A percentile compares a stretch with the other conserved stretches of the same genome.
Evolutionary conservation across 2,329 filamentous ascomycete genomes (phyloP).

Genomic region (Grosmannia penicillata): DNA sequence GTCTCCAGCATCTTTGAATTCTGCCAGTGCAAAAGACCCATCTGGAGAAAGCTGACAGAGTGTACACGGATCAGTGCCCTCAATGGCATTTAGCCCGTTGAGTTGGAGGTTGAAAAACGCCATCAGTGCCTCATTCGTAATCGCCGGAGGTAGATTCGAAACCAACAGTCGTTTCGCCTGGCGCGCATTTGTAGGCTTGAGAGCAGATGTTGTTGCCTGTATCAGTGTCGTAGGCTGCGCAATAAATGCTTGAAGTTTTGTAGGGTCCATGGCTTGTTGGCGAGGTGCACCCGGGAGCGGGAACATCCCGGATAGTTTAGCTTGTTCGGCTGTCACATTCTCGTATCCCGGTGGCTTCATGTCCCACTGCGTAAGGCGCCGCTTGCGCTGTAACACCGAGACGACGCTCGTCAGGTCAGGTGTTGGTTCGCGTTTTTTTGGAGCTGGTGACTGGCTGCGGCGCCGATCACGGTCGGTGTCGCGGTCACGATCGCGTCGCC

Average conservation of each 20-base stretch:
- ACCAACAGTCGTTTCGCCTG: constrained; percentile 87
- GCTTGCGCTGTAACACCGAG: constrained; percentile 73
- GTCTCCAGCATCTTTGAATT: constrained; percentile 79
- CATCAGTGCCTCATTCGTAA: constrained; percentile 61
- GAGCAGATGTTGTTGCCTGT: constrained; percentile 42
- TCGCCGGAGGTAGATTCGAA: constrained; percentile 60
- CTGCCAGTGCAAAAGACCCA: constrained; percentile 66
- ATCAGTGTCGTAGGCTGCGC: constrained; percentile 56
- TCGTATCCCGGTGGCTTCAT: constrained; percentile 98
- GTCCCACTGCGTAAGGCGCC: constrained; percentile 96
- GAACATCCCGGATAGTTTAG: constrained; percentile 98
- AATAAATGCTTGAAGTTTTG: constrained; percentile 89
- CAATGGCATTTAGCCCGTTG: constrained; percentile 88
- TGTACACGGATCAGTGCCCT: constrained; percentile 70
- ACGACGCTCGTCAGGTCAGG: constrained; percentile 81
- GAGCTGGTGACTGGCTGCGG: constrained; percentile 63
- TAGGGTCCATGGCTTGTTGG: constrained; percentile 90
- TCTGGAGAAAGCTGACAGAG: constrained; percentile 72
- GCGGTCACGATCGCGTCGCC: constrained; percentile 33
- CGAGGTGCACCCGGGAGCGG: constrained; percentile 88
- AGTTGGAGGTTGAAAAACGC: constrained; percentile 93
- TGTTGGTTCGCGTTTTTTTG: constrained; percentile 87
- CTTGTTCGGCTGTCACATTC: constrained; percentile 94
- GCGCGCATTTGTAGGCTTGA: constrained; percentile 85
- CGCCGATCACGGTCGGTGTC: constrained; percentile 46